Percentiles rank a stretch among this genome's conserved stretches.
phyloP scores from a whole-genome alignment of 2,329 filamentous ascomycete species.

The Juglanconis juglandina region DNA sequence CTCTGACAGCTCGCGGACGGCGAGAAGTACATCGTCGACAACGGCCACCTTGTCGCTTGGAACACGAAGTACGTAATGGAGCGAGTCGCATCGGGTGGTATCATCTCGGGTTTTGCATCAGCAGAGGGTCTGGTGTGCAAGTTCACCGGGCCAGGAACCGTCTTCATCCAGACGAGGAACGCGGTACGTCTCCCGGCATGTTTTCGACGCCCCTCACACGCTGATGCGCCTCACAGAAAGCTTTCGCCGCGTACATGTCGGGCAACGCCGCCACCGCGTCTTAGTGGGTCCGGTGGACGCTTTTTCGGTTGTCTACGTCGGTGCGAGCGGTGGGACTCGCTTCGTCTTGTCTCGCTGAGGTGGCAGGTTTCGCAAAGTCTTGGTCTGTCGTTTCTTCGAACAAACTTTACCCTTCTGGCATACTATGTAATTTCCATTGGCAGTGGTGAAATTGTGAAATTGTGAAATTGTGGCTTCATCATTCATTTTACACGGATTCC shows the following conservation, averaged over 20 bases:
- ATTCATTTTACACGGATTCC: background rate
- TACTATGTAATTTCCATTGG: background rate
- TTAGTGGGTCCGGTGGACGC: background rate
- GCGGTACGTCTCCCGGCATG: conserved; percentile 46
- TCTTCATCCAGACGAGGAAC: conserved; percentile 92
- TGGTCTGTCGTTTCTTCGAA: background rate
- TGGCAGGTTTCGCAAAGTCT: background rate
- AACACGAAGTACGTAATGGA: conserved; percentile 93
- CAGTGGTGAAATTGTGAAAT: background rate
- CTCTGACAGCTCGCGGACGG: conserved; percentile 51
- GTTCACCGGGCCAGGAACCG: conserved; percentile 84
- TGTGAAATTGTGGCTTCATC: background rate
- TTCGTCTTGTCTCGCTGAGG: background rate
- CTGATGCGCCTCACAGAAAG: conserved; percentile 11
- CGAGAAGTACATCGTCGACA: conserved; percentile 89
- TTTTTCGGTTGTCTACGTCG: background rate
- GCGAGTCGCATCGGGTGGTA: conserved; percentile 82
- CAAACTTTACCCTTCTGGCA: background rate
- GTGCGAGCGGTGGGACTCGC: too few relatives aligned
- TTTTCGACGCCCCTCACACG: too few relatives aligned
- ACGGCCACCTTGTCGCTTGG: conserved; percentile 93
- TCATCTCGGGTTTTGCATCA: conserved; percentile 81
- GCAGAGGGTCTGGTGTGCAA: conserved; percentile 91
- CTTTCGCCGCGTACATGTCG: conserved; percentile 18
- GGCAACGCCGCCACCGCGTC: conserved; percentile 9